Base-by-base conservation (phyloP, 495 filamentous ascomycete species). In the Aspergillus cristatus region DNA sequence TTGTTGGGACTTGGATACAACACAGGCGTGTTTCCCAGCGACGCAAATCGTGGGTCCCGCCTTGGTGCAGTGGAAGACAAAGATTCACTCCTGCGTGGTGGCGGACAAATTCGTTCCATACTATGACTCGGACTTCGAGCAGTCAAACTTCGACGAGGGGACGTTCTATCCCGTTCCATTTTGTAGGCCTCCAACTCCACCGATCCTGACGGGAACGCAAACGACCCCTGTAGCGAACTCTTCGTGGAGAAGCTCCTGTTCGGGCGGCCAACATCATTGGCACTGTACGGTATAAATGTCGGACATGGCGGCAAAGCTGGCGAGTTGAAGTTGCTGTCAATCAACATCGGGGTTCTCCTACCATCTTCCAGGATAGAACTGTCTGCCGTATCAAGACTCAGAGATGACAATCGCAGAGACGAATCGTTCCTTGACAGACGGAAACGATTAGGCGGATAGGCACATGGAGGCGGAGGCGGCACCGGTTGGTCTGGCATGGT, bases 351-450 rank as follows among this genome's bases (percentile, higher is more conserved):
- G 7, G 45, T 53, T 24, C 53, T 45, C 33, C 44, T 37, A 22
- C 50, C 51, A 20, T 66, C 69, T 11, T 70, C 60, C n/a, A 73
- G 42, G 28, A 72, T 67, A 1, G 68, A 70, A 38, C 68, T 73
- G 39, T 70, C 59, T 1, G 60, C 67, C 6, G 67, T 72, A 35
- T 69, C 61, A 1, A 70, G 39, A 36, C 68, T 72, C 37, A 63
- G 53, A 0, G 58, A 64, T 2, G 69, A 71, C 16, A 64, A 46
- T 4, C 65, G 55, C 45, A 60, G 53, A 17, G 50, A 34, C 10
- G 60, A 68, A 35, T 62, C 55, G 31, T 70, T 68, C 34, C 55
- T 53, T 13, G 60, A 51, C 15, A 63, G 59, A n/a, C 51, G 60
- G 24, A 63, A 50, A 31, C 56, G 49, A 14, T 65, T 55, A 6